Evolutionary conservation across 2,329 filamentous ascomycete species (phyloP), one percentile per base, ranked within the genome.

Genomic region (Zarea fungicola): DNA sequence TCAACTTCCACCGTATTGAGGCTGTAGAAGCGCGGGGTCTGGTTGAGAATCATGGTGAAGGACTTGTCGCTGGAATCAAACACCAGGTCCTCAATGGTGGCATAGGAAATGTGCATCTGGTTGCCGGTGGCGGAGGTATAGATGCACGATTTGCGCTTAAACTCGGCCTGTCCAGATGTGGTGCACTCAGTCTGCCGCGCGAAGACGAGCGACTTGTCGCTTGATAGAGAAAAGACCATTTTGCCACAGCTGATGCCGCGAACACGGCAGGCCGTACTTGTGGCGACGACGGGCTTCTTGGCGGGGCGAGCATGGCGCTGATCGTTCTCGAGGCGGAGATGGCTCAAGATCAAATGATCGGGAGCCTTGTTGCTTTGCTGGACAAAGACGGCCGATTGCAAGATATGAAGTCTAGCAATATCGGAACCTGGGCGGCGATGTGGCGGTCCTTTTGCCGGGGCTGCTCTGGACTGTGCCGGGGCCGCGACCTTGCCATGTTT

Each of bases 21-120:
- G 16, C 59, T 55, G 45, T 77, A 80, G 44, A 80, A 74, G 2
- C 68, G 67, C 0, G 79, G 79, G 2, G 77, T 69, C 25, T 75
- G 71, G 18, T 58, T 66, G 8, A 84, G 70, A 0, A 78, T 75
- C 3, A 84, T 55, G 0, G 73, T 75, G 14, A 81, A 57, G 0
- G 67, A 64, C 52, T 64, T 48, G 53, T 66, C 42, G 18, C 58
- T 28, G 26, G 61, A 60, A 62, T 55, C 68, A 56, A 63, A 59
- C 2, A 78, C 62, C 8, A 75, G 57, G 42, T 77, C 71, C 23
- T 74, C 54, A 26, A 80, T 71, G 2, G 66, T 75, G 18, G 69
- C 66, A 31, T 76, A 73, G 0, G 73, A 65, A 13, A 83, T 72
- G 42, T 78, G 71, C 28, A 81, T 63, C 4, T 67, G 52, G 0